These are phyloP conservation scores for Cladosporium cucumerinum DNA, from an alignment of 2,329 filamentous ascomycete species.

Conservation along the genomic window DNA sequence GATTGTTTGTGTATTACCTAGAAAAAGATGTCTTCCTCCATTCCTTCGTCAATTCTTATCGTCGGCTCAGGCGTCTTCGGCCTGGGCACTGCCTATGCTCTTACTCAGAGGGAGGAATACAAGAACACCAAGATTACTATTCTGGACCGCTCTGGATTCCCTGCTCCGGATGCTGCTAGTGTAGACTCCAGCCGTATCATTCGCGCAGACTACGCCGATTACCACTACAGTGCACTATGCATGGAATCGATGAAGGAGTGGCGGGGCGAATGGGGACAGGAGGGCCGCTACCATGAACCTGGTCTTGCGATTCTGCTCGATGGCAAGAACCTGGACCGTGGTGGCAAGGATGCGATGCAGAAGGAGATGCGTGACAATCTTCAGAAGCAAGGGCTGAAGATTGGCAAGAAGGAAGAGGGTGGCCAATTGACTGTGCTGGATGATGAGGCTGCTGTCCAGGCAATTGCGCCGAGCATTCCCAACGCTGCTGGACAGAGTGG, in stretches of 20 bases:
- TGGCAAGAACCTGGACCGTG: conserved; percentile 39
- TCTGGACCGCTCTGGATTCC: conserved; percentile 56
- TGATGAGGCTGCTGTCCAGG: conserved; percentile 38
- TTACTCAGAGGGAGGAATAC: conserved; percentile 59
- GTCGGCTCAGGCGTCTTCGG: conserved; percentile 55
- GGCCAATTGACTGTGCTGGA: conserved; percentile 39
- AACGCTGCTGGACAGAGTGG: conserved; percentile 58
- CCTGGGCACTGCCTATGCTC: conserved; percentile 65
- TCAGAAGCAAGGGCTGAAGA: conserved; percentile 44
- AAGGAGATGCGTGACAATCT: conserved; percentile 60
- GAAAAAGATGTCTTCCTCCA: not conserved
- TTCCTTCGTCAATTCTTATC: conserved; percentile 47
- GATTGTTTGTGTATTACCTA: not conserved
- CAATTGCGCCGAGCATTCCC: conserved; percentile 39
- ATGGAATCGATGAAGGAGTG: conserved; percentile 66
- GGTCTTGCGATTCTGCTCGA: conserved; percentile 65
- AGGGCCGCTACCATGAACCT: conserved; percentile 66
- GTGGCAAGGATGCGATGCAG: conserved; percentile 44
- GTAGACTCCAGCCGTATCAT: conserved; percentile 62
- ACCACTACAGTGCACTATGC: conserved; percentile 72
- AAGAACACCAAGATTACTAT: conserved; percentile 54
- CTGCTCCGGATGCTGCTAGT: conserved; percentile 50
- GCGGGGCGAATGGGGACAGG: conserved; percentile 60
- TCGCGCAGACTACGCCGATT: conserved; percentile 75
- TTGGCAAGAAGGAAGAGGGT: conserved; percentile 36